Conservation (phyloP, 441 rosid genomes). For the Cnidoscolus chayamansa region DNA sequence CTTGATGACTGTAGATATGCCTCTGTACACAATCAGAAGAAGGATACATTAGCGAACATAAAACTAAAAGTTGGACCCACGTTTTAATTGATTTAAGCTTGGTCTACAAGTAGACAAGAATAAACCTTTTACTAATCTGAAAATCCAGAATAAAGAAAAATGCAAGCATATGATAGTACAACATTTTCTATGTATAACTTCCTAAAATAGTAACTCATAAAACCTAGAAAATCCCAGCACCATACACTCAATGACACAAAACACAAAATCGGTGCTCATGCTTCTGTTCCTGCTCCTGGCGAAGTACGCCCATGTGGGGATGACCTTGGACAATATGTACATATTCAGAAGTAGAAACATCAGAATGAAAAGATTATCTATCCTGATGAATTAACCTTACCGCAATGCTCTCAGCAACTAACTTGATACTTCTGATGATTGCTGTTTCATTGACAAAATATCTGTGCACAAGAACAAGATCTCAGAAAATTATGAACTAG, state of each 20-base stretch:
- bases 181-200: not conserved
- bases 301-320: not conserved
- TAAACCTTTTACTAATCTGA: not conserved
- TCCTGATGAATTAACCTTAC: conserved; percentile 42
- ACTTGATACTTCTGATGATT: conserved; percentile 64
- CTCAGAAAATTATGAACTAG: conserved; percentile 24
- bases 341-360: conserved; percentile 1
- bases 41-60: conserved; percentile 18
- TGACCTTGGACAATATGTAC: not conserved
- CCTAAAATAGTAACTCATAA: no score
- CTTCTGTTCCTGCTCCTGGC: not conserved
- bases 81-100: not conserved
- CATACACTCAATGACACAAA: not conserved
- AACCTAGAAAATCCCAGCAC: no score
- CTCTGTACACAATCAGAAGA: conserved; percentile 46
- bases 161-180: not conserved
- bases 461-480: conserved; percentile 39
- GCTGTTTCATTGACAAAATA: conserved; percentile 62
- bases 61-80: not conserved
- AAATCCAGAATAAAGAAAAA: not conserved
- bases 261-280: not conserved
- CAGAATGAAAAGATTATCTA: not conserved
- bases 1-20: conserved; percentile 79
- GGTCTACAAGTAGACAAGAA: conserved; percentile 10
- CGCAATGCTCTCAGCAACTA: conserved; percentile 92